Base-by-base conservation (phyloP, 257 asterid species). In the Osmanthus fragrans region DNA sequence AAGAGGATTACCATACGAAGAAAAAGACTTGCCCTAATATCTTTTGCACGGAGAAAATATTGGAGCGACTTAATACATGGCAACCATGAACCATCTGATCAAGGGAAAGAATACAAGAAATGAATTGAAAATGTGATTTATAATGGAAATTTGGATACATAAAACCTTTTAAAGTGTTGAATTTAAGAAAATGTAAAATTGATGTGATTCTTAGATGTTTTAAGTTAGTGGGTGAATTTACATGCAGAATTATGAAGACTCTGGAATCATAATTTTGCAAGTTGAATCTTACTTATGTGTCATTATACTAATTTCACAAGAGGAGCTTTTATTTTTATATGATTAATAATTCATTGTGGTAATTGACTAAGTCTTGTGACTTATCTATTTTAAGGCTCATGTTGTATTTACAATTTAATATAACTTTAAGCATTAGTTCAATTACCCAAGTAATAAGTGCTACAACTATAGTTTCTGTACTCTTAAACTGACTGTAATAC, bases 151-250 rank as follows among this genome's bases (percentile, higher is more conserved):
- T 66, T 71, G 72, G 9, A 29, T 60, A 73, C 51, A 51, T 51
- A 18, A 70, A 42, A 30, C 40, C n/a, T 71, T 64, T 33, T 30
- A 47, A 49, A 70, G 19, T 18, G 23, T 54, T 27, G 75, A 74
- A 70, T 27, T 65, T 71, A 65, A 79, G 30, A 21, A 23, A 21
- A 58, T 58, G 66, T 58, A 58, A 6, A 58, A 58, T 10, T 18
- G 18, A 29, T 73, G 54, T 70, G 73, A 27, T 21, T 32, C 60
- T 70, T 74, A 3, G 65, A 30, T n/a, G 56, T 39, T 54, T 66
- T 60, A 74, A 37, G 79, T 45, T 67, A 27, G 18, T 76, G 71
- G 40, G n/a, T 72, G 78, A 47, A 71, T 47, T 21, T 65, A 67
- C 72, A 19, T 15, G 25, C 32, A 11, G 29, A 47, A 73, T 54